These are phyloP conservation scores for Malus asiatica DNA, from an alignment of 306 rosid genomes.

Conservation along the genomic window DNA sequence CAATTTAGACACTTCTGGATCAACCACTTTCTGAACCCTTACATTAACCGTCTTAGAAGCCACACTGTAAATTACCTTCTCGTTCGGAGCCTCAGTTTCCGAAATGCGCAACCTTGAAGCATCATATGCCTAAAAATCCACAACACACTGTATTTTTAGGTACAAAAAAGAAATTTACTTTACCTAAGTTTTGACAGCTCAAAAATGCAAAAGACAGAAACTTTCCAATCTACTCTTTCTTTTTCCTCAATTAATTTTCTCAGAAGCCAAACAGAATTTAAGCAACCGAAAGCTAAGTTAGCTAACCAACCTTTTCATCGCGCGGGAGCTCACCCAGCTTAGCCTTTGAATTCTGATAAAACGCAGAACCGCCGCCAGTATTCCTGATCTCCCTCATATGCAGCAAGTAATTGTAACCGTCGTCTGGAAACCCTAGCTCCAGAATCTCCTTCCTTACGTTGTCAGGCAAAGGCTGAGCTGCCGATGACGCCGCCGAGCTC, in stretches of 20 bases:
- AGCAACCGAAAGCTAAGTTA: not conserved
- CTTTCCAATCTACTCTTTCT: not conserved
- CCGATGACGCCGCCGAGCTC: not conserved
- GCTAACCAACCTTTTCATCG: constrained; percentile 61
- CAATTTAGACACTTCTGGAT: constrained; percentile 79
- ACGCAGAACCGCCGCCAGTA: constrained; percentile 70
- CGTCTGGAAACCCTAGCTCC: constrained; percentile 84
- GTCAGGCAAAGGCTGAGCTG: constrained; percentile 37
- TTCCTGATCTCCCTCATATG: constrained; percentile 78
- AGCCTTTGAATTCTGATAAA: constrained; percentile 64
- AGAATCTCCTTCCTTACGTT: constrained; percentile 60
- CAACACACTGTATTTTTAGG: not conserved
- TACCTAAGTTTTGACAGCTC: not conserved
- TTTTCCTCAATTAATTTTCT: not conserved
- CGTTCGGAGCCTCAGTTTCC: constrained; percentile 36
- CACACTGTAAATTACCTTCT: constrained; percentile 37
- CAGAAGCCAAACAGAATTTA: not conserved
- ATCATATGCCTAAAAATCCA: constrained; percentile 68
- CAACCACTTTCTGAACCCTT: constrained; percentile 67
- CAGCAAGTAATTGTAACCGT: constrained; percentile 75
- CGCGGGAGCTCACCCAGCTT: constrained; percentile 49
- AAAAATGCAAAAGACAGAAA: not conserved
- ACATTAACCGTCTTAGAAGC: constrained; percentile 56
- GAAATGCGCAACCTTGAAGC: constrained; percentile 63
- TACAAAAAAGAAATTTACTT: not conserved